Evolutionary conservation across 2,329 filamentous ascomycete species (phyloP), one percentile per base, ranked within the genome.

Genomic region (Hirsutella thompsonii): DNA sequence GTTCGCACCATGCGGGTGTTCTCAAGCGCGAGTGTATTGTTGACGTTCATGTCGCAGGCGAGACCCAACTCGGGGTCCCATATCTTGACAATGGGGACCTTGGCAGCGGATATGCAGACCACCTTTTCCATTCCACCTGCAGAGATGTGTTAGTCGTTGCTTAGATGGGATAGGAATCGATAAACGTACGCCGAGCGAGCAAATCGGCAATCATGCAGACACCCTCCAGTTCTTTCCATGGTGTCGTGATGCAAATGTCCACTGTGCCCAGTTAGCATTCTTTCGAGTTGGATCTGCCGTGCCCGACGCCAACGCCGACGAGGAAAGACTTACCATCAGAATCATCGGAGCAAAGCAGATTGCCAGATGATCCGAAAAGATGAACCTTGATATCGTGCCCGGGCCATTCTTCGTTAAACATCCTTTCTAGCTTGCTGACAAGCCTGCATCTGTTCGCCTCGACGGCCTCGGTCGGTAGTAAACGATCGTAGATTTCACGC

Each of bases 1-100:
- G 88, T 94, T 57, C 89, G 86, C 53, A 98, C 92, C 89, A 98
- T 94, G 39, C 89, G 79, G 13, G 92, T 98, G 55, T 98, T 98
- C 60, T 96, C 89, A 46, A 98, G 68, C 4, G 92, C 92, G 40
- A 93, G 64, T 0, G 89, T 92, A 54, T 96, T 98, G 67, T 98
- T 98, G 64, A 98, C 89, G 52, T 98, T 98, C 82, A 98, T 92
- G 58, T 98, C 92, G 60, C 89, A 95, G 14, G 88, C 84, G 39
- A 98, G 70, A 48, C 81, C 70, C 43, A 95, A 69, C 59, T 94
- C 87, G 3, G 92, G 92, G 58, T 98, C 92, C 89, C 92, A 98
- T 42, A 94, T 85, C 67, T 96, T 96, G 51, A 98, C 92, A 55
- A 98, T 98, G 4, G 92, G 90, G 13, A 98, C 92, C 62, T 95